phyloP scores from a whole-genome alignment of 2,329 filamentous ascomycete genomes.

The Paramyrothecium sp. region DNA sequence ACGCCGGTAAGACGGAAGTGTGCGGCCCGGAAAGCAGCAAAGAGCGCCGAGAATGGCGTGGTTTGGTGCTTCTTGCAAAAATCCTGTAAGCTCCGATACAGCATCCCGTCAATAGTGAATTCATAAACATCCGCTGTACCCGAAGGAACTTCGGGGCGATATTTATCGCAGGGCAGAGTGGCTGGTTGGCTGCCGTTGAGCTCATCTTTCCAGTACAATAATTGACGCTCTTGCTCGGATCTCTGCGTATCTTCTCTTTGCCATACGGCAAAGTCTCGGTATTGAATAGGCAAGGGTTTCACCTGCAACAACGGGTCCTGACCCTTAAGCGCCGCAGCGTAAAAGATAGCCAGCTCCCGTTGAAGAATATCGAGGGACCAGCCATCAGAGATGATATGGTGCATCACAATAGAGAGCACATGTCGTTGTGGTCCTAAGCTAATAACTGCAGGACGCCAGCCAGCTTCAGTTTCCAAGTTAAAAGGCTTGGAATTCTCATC shows the following conservation, averaged over 20 bases:
- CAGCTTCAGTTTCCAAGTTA: background rate
- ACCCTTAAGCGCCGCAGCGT: background rate
- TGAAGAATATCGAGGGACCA: background rate
- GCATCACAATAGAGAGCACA: conserved; percentile 9
- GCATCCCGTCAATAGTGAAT: conserved; percentile 2
- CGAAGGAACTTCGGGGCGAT: conserved; percentile 5
- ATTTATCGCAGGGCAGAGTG: conserved; percentile 8
- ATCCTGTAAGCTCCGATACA: conserved; percentile 5
- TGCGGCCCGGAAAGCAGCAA: conserved; percentile 18
- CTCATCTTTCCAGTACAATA: conserved; percentile 10
- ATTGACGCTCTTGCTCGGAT: conserved; percentile 9
- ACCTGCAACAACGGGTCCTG: background rate
- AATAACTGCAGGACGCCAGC: background rate
- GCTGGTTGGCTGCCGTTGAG: conserved; percentile 8
- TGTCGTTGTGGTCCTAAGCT: background rate
- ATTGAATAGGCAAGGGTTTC: too few relatives aligned
- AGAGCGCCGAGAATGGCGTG: conserved; percentile 9
- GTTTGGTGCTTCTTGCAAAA: conserved; percentile 9
- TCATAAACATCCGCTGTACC: conserved; percentile 5
- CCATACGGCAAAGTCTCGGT: conserved; percentile 18
- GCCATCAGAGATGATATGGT: conserved; percentile 10
- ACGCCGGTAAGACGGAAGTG: conserved; percentile 20
- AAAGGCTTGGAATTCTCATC: background rate
- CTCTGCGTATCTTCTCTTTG: conserved; percentile 10
- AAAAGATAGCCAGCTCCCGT: background rate